Base-by-base conservation (phyloP, 441 rosid species). In the Adansonia grandidieri region DNA sequence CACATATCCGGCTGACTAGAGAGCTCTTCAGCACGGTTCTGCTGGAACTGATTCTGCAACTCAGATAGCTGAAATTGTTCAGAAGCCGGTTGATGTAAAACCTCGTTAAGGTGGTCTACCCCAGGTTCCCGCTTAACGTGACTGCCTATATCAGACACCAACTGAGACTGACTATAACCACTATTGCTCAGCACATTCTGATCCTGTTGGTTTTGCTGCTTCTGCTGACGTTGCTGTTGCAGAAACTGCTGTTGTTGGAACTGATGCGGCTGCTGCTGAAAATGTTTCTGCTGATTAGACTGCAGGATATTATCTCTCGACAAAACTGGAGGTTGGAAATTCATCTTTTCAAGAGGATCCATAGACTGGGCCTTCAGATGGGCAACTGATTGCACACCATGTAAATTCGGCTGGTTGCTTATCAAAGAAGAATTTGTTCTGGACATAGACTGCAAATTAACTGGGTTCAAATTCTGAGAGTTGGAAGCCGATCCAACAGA, bases 91-190 rank as follows among this genome's bases (percentile, higher is more conserved):
- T 93, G 83, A 77, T 85, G 92, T 75, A 88, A 74, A 79, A 83
- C 79, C 75, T 88, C 93, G 71, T 83, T 82, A 74, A 79, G 90
- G 79, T 80, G 90, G 81, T 90, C 98, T 74, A 86, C 78, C 71
- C 91, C 96, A 77, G 95, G 92, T 87, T 95, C 99, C 75, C 70
- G 87, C 89, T 97, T 93, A 65, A 92, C 91, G 66, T 90, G 98
- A 74, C 73, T 75, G 77, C 84, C 86, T 61, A 84, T 85, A 84
- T 90, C 92, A 65, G 97, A 79, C 48, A 82, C 74, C 82, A 87
- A 75, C 81, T 86, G 92, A 80, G 90, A 69, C 76, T 87, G 96
- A 74, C 90, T 88, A 84, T 81, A 97, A 71, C 84, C 80, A 82
- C 88, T 92, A 72, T 82, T 86, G 61, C 81, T 86, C 79, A 82